Evolutionary conservation across 2,329 filamentous ascomycete genomes (phyloP).

Genomic region (Fusarium fracticaudum): DNA sequence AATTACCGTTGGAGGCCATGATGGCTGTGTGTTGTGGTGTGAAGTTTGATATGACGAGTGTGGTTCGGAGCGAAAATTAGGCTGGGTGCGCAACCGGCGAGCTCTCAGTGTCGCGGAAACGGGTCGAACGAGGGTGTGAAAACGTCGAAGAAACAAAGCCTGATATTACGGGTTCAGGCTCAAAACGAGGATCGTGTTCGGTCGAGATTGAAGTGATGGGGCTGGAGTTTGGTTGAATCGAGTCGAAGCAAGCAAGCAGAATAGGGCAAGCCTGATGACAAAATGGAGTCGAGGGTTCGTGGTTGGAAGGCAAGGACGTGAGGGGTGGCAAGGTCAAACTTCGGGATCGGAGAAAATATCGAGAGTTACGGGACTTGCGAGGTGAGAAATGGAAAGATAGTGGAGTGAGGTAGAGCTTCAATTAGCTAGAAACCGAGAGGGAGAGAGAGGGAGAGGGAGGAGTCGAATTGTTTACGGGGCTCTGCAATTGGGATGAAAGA

Average conservation of each 20-base stretch:
- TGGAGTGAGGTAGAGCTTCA: constrained; percentile 15
- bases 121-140: constrained; percentile 16
- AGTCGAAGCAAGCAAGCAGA: constrained; percentile 20
- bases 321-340: constrained; percentile 37
- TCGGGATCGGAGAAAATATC: constrained; percentile 11
- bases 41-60: constrained; percentile 20
- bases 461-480: constrained; percentile 22
- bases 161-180: neutral
- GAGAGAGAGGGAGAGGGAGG: neutral
- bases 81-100: constrained; percentile 31
- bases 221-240: neutral
- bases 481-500: constrained; percentile 24
- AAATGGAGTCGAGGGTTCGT: constrained; percentile 35
- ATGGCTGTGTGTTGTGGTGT: constrained; percentile 38
- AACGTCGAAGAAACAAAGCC: constrained; percentile 13
- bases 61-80: constrained; percentile 33
- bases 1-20: constrained; percentile 69
- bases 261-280: constrained; percentile 38
- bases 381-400: constrained; percentile 23
- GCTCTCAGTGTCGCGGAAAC: constrained; percentile 30
- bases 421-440: constrained; percentile 22
- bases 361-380: constrained; percentile 21
- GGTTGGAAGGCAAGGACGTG: constrained; percentile 36
- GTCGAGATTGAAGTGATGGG: constrained; percentile 13
- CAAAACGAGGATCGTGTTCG: constrained; percentile 29